phyloP scores from a whole-genome alignment of 2,329 filamentous ascomycete genomes.

The Scedosporium dehoogii region DNA sequence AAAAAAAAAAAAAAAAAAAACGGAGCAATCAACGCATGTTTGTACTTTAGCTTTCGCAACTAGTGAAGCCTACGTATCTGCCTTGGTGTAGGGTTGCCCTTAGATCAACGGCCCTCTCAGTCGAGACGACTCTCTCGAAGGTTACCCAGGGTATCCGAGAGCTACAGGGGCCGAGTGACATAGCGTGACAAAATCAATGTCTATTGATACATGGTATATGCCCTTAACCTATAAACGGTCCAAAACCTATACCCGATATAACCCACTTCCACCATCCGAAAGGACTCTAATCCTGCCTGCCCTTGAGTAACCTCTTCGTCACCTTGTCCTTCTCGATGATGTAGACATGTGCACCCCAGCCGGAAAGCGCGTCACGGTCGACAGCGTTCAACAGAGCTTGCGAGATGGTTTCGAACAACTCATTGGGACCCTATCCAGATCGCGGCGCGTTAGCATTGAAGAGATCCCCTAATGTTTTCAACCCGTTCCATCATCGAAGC shows the following conservation, averaged over 20 bases:
- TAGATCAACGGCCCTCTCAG: not conserved
- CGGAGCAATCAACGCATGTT: not conserved
- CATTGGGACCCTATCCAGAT: conserved; percentile 62
- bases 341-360: conserved; percentile 98
- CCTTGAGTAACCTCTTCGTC: conserved; percentile 96
- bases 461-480: not conserved
- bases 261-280: conserved; percentile 4
- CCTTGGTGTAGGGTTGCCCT: not conserved
- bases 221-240: not conserved
- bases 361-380: conserved; percentile 90
- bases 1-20: too few species aligned
- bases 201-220: conserved; percentile 8
- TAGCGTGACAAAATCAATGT: not conserved
- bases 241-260: not conserved
- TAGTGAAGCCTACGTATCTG: not conserved
- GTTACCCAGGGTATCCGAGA: not conserved
- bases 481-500: not conserved
- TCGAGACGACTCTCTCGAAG: not conserved
- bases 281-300: conserved; percentile 70
- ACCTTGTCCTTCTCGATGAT: conserved; percentile 99
- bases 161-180: not conserved
- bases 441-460: not conserved
- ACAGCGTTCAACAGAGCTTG: conserved; percentile 92
- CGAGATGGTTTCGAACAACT: conserved; percentile 96
- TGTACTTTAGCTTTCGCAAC: not conserved